phyloP scores from a whole-genome alignment of 2,329 filamentous ascomycete species.

The Epichloe typhina region DNA sequence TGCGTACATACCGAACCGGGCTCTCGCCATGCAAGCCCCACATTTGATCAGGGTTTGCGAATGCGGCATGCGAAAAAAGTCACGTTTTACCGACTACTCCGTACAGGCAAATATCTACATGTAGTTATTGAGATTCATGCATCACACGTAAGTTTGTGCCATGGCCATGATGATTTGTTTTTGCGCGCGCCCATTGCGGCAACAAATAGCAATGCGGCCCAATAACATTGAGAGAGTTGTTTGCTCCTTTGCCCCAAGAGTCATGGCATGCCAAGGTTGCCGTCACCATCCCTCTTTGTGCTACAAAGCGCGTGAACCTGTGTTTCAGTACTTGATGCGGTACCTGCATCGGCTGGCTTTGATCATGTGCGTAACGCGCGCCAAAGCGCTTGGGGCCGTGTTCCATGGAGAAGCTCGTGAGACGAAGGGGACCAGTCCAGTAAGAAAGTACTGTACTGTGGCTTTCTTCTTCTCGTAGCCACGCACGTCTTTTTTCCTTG shows the following conservation, averaged over 20 bases:
- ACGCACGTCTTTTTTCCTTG: too few relatives aligned
- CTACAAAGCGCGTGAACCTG: not conserved
- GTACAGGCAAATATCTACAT: too few relatives aligned
- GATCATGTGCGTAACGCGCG: not conserved
- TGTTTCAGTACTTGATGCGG: not conserved
- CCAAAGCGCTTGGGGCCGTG: conserved; percentile 1
- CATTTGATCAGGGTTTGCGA: not conserved
- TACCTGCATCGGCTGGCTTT: not conserved
- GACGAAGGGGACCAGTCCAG: not conserved
- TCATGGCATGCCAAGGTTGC: not conserved
- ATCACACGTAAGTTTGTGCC: not conserved
- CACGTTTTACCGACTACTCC: not conserved
- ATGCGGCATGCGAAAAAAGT: not conserved
- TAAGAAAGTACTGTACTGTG: too few relatives aligned
- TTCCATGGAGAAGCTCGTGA: not conserved
- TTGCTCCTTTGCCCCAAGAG: not conserved
- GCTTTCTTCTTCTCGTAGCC: too few relatives aligned
- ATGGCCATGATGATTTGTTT: not conserved
- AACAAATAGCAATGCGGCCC: not conserved
- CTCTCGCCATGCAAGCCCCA: too few relatives aligned
- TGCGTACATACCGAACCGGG: too few relatives aligned
- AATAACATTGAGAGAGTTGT: not conserved
- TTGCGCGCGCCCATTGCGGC: not conserved
- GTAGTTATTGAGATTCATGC: too few relatives aligned
- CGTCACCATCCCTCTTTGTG: not conserved